A percentile compares a stretch with the other conserved stretches of the same genome.
phyloP scores from a whole-genome alignment of 352 stramenopile species.

The Phytophthora foliorum region DNA sequence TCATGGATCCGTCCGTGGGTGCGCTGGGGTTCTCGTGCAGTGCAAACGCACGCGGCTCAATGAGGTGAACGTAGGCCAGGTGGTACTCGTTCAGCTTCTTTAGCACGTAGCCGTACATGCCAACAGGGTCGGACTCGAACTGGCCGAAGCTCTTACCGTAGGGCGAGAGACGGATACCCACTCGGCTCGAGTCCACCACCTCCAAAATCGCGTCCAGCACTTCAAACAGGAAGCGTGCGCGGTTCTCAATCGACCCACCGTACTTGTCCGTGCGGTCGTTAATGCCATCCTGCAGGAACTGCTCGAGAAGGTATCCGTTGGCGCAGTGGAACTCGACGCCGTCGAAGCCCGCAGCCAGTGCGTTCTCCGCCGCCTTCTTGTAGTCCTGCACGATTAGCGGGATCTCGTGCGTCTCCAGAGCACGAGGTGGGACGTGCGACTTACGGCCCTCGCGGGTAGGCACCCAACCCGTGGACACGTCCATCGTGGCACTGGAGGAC shows the following conservation, averaged over 20 bases:
- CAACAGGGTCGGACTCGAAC: conserved; percentile 46
- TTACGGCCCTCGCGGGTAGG: conserved; percentile 49
- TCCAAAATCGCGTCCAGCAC: conserved; percentile 61
- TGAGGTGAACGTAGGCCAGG: conserved; percentile 57
- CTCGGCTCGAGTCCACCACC: conserved; percentile 43
- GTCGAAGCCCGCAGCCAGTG: conserved; percentile 66
- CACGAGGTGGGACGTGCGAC: conserved; percentile 55
- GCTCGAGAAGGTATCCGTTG: conserved; percentile 93
- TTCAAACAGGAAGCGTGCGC: conserved; percentile 51
- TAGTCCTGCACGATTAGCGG: conserved; percentile 74
- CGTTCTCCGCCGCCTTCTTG: conserved; percentile 66
- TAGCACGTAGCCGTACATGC: conserved; percentile 46
- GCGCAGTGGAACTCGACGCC: conserved; percentile 85
- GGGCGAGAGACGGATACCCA: conserved; percentile 46
- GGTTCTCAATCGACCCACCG: conserved; percentile 61
- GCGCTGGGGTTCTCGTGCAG: conserved; percentile 40
- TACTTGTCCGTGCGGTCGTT: conserved; percentile 90
- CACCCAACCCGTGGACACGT: conserved; percentile 26
- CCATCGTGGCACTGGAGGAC: conserved; percentile 54
- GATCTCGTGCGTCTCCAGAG: conserved; percentile 82
- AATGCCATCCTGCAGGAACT: conserved; percentile 80
- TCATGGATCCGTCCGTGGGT: conserved; percentile 48
- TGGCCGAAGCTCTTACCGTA: conserved; percentile 51
- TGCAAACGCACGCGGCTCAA: conserved; percentile 52
- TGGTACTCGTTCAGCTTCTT: conserved; percentile 54